Conservation (phyloP, 2,329 filamentous ascomycete genomes). For the Xylariaceae sp. region DNA sequence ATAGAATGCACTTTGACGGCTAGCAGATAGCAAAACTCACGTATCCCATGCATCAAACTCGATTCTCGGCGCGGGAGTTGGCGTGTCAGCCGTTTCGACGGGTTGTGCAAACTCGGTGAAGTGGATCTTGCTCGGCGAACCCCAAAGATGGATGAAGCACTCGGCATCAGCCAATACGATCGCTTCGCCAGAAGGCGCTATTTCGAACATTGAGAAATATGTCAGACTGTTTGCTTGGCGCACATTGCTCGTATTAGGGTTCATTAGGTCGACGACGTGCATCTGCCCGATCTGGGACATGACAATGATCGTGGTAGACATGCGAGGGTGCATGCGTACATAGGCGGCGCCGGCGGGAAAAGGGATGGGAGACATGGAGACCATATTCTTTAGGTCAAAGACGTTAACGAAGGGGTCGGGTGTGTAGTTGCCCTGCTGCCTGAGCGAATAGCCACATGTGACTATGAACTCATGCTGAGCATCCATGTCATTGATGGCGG, state of each 20-base stretch:
- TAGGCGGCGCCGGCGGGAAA: slow-evolving; percentile 90
- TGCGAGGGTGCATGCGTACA: slow-evolving; percentile 91
- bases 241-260: slow-evolving; percentile 80
- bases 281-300: slow-evolving; percentile 88
- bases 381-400: slow-evolving; percentile 88
- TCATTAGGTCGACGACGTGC: slow-evolving; percentile 93
- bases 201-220: slow-evolving; percentile 73
- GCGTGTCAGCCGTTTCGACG: slow-evolving; percentile 68
- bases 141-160: slow-evolving; percentile 79
- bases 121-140: slow-evolving; percentile 75
- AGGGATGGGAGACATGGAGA: slow-evolving; percentile 81
- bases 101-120: slow-evolving; percentile 78
- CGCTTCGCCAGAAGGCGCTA: slow-evolving; percentile 82
- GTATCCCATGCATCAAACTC: slow-evolving; percentile 64
- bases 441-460: slow-evolving; percentile 86
- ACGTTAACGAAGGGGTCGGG: slow-evolving; percentile 92
- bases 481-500: slow-evolving; percentile 93
- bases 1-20: background rate
- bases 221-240: slow-evolving; percentile 72
- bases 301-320: slow-evolving; percentile 92
- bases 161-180: slow-evolving; percentile 75
- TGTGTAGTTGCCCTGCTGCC: slow-evolving; percentile 73
- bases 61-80: slow-evolving; percentile 51
- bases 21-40: slow-evolving; percentile 38
- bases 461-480: slow-evolving; percentile 91